A percentile compares a stretch with the other conserved stretches of the same genome.
These are phyloP conservation scores for Zostera marina DNA, from an alignment of 116 monocot species.

Conservation along the genomic window DNA sequence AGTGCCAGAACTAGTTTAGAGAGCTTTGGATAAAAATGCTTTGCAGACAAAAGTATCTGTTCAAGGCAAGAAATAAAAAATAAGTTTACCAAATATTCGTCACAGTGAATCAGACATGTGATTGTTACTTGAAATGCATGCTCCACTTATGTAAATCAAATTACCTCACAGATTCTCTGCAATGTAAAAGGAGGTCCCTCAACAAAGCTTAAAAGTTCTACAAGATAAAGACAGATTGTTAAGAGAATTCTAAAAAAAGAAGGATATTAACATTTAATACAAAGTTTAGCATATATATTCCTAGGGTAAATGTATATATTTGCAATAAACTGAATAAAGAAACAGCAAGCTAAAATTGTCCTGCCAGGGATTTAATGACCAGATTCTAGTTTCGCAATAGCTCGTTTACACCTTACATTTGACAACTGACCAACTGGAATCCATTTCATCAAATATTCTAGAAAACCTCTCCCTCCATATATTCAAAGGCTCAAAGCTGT, in stretches of 20 bases:
- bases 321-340: too few relatives aligned
- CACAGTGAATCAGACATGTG: not conserved
- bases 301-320: too few relatives aligned
- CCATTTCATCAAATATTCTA: too few relatives aligned
- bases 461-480: too few relatives aligned
- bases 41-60: constrained; percentile 81
- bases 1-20: constrained; percentile 83
- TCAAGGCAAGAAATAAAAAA: constrained; percentile 8
- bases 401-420: too few relatives aligned
- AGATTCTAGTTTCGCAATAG: too few relatives aligned
- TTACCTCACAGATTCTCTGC: constrained; percentile 93
- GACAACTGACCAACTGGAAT: too few relatives aligned
- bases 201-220: constrained; percentile 67
- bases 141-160: not conserved
- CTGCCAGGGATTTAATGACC: too few relatives aligned
- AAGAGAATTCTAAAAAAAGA: not conserved
- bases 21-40: constrained; percentile 50
- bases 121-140: not conserved
- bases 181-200: constrained; percentile 98
- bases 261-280: not conserved
- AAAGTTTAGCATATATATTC: too few relatives aligned
- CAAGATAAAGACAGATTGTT: constrained; percentile 11
- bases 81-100: not conserved
- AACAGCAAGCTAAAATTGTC: too few relatives aligned
- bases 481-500: too few relatives aligned